Base-by-base conservation (phyloP, 345 rosid genomes). In the Viola odorata region DNA sequence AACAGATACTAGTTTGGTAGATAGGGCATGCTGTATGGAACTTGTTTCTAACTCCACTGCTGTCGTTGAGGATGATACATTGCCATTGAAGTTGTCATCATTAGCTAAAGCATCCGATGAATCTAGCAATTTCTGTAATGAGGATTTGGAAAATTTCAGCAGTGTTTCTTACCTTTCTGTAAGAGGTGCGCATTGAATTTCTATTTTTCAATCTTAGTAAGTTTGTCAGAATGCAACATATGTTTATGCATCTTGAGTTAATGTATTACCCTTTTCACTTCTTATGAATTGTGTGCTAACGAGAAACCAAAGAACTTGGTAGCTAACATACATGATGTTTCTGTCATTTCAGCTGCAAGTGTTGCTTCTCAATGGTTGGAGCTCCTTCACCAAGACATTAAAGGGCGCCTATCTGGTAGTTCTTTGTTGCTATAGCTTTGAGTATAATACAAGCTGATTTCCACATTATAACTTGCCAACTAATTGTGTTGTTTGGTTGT, bases 361-460 rank as follows among this genome's bases (percentile, higher is more conserved):
- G 86, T 90, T 58, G 95, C 97, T 62, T 82, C 97, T 36, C 96
- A 90, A 63, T 94, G 99, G 99, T 65, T 94, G 80, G 92, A 90
- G 15, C 88, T 88, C 73, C 89, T 94, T 69, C 84, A 88, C 61
- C 99, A 94, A 76, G 96, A 94, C 81, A 80, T 91, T 57, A 88
- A 77, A 63, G 96, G 96, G 60, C 89, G 97, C 14, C 85, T 95
- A 61, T 75, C 89, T 66, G 99, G 99, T 91, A 74, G 9, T 62
- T 7, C 51, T 68, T 50, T 15, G 37, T 67, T 38, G 37, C 23
- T 53, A 53, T 23, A 23, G 32, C 32, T 23, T 23, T 23, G 32
- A 23, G 32, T 23, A 23, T 23, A 23, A 23, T 23, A 23, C 32
- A 0, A 23, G 32, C 32, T 23, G 32, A 23, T 23, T 23, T 23